Evolutionary conservation across 108 stramenopile genomes (phyloP).

Genomic region (Skeletonema marinoi): DNA sequence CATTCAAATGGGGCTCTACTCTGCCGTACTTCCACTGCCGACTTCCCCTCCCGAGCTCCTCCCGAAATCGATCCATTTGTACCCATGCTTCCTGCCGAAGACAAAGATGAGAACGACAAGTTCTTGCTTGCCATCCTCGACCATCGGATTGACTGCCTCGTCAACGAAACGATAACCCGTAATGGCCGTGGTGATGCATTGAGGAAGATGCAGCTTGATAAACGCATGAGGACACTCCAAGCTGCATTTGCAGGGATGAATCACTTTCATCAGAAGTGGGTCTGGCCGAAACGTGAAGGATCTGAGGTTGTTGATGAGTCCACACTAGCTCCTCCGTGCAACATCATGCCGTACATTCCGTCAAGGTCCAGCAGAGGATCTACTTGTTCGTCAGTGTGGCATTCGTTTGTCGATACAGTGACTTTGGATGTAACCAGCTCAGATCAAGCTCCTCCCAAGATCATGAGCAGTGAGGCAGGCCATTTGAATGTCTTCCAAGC

Average conservation of each 20-base stretch:
- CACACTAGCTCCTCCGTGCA: slow-evolving; percentile 19
- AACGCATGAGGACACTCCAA: slow-evolving; percentile 2
- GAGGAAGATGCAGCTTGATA: neutral
- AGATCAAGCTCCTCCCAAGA: neutral
- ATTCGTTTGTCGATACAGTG: slow-evolving; percentile 8
- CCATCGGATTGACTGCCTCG: slow-evolving; percentile 22
- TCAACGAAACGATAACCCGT: neutral
- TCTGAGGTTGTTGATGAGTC: neutral
- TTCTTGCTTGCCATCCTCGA: slow-evolving; percentile 21
- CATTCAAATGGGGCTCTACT: slow-evolving; percentile 42
- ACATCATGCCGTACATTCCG: slow-evolving; percentile 23
- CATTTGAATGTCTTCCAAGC: slow-evolving; percentile 13
- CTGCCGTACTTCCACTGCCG: slow-evolving; percentile 27
- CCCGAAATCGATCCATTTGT: slow-evolving; percentile 41
- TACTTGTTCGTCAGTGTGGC: slow-evolving; percentile 10
- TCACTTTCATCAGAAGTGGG: slow-evolving; percentile 15
- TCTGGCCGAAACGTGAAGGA: slow-evolving; percentile 18
- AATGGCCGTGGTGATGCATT: neutral
- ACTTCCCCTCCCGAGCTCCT: slow-evolving; percentile 24
- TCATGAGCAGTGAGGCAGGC: neutral
- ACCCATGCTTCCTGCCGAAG: slow-evolving; percentile 41
- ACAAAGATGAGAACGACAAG: slow-evolving; percentile 4
- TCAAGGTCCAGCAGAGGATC: neutral
- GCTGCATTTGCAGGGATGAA: neutral
- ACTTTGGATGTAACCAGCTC: neutral